Evolutionary conservation across 2,329 filamentous ascomycete genomes (phyloP).

Genomic region (Pestalotiopsis sp.): DNA sequence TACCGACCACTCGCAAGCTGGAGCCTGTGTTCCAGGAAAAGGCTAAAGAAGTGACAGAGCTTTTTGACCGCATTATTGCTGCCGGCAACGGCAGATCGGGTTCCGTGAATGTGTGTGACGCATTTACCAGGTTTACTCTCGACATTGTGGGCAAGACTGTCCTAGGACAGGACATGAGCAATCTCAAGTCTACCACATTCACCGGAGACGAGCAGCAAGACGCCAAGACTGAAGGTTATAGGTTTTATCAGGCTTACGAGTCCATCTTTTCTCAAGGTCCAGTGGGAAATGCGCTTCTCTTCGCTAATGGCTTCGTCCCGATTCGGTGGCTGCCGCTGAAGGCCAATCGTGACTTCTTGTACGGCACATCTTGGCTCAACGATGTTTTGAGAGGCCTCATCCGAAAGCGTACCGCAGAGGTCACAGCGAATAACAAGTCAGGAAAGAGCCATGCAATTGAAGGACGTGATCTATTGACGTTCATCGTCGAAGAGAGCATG

Average conservation of each 20-base stretch:
- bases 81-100: not conserved
- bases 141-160: slow-evolving; percentile 18
- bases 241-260: slow-evolving; percentile 19
- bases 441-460: slow-evolving; percentile 13
- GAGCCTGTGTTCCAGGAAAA: slow-evolving; percentile 37
- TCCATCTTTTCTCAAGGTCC: slow-evolving; percentile 13
- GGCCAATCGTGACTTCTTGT: slow-evolving; percentile 18
- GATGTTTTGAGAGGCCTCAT: slow-evolving; percentile 3
- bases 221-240: slow-evolving; percentile 9
- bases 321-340: slow-evolving; percentile 19
- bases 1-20: slow-evolving; percentile 33
- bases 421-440: not conserved
- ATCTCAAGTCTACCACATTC: not conserved
- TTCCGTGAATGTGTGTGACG: slow-evolving; percentile 10
- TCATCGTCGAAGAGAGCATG: slow-evolving; percentile 18
- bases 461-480: slow-evolving; percentile 15
- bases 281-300: slow-evolving; percentile 15
- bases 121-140: slow-evolving; percentile 14
- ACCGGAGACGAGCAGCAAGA: not conserved
- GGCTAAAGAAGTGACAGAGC: slow-evolving; percentile 27
- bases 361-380: slow-evolving; percentile 17
- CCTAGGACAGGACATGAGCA: slow-evolving; percentile 7
- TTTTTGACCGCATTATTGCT: slow-evolving; percentile 14
- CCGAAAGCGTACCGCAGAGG: not conserved
- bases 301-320: slow-evolving; percentile 17